Evolutionary conservation across 2,329 filamentous ascomycete genomes (phyloP).

Genomic region (Scedosporium apiospermum): DNA sequence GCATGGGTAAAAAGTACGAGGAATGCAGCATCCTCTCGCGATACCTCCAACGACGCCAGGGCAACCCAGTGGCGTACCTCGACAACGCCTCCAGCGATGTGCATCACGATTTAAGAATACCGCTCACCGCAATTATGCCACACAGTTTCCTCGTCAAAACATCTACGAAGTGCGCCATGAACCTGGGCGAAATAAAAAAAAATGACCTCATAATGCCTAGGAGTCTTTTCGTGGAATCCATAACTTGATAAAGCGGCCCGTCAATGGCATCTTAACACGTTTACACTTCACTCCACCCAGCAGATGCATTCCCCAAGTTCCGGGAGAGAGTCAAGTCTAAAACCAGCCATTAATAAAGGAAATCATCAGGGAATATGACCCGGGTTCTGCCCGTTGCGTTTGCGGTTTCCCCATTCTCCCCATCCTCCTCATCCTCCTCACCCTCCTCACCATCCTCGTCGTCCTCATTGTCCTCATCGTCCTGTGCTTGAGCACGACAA

Average conservation of each 20-base stretch:
- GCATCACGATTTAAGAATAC: neutral
- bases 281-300: too few species aligned
- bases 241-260: too few species aligned
- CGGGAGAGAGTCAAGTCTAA: too few species aligned
- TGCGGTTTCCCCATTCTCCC: neutral
- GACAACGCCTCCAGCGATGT: neutral
- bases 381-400: neutral
- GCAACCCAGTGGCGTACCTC: neutral
- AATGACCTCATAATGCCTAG: too few species aligned
- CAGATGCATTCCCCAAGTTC: too few species aligned
- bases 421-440: neutral
- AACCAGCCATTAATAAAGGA: neutral
- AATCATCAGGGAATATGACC: neutral
- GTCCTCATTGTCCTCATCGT: neutral
- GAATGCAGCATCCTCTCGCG: neutral
- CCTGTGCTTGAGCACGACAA: neutral
- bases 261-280: too few species aligned
- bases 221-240: too few species aligned
- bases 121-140: neutral
- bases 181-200: too few species aligned
- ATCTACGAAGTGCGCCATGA: too few species aligned
- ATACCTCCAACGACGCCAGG: neutral
- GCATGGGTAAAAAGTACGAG: neutral
- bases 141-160: too few species aligned
- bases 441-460: neutral